phyloP scores from a whole-genome alignment of 2,329 filamentous ascomycete genomes.

The Nigrospora osmanthi region DNA sequence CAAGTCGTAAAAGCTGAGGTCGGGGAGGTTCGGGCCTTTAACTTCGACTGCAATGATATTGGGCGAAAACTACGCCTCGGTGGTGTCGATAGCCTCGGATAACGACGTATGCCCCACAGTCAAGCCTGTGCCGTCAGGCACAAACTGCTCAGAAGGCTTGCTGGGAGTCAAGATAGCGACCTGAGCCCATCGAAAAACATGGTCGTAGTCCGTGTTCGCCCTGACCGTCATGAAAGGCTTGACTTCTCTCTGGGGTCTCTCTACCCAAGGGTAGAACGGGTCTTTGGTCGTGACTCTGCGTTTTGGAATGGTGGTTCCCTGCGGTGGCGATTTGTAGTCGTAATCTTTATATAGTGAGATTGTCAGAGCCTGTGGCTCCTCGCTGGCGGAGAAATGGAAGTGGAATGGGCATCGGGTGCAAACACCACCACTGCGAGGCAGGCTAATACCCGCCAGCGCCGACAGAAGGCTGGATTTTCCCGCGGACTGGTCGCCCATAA shows the following conservation, averaged over 20 bases:
- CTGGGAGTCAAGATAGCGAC: conserved; percentile 64
- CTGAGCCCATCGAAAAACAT: conserved; percentile 64
- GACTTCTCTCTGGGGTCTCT: no score
- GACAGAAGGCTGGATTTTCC: conserved; percentile 2
- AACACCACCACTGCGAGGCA: conserved; percentile 33
- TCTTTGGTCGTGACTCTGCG: conserved; percentile 24
- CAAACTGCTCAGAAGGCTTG: conserved; percentile 38
- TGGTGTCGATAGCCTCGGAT: conserved; percentile 24
- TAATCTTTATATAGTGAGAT: conserved; percentile 59
- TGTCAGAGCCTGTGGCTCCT: conserved; percentile 47
- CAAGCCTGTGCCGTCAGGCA: conserved; percentile 32
- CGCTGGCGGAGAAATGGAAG: conserved; percentile 56
- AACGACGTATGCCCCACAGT: conserved; percentile 25
- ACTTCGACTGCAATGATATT: conserved; percentile 72
- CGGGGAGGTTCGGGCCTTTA: conserved; percentile 56
- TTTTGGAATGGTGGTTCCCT: conserved; percentile 30
- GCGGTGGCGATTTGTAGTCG: conserved; percentile 31
- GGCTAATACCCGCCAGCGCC: conserved; percentile 18
- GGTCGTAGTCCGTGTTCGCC: conserved; percentile 52
- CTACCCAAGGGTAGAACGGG: no score
- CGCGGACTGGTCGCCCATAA: neutral
- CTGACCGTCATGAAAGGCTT: conserved; percentile 44
- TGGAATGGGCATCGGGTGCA: conserved; percentile 75
- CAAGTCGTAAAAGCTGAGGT: conserved; percentile 73
- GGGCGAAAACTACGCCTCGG: conserved; percentile 64